Conservation (phyloP, 2,329 filamentous ascomycete species). For the Thielaviopsis musarum region DNA sequence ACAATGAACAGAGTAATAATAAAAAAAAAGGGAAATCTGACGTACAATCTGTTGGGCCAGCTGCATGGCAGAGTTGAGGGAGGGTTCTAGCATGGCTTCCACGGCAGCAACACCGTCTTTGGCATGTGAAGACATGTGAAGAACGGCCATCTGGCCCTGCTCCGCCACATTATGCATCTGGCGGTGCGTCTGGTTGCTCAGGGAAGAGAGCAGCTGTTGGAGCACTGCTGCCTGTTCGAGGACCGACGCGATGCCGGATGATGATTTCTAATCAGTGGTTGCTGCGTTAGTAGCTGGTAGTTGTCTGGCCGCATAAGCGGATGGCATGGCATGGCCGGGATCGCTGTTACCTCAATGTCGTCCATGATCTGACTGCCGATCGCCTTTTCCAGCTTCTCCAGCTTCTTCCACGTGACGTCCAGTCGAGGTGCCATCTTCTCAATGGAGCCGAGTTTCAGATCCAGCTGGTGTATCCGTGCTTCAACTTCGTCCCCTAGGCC, state of each 20-base stretch:
- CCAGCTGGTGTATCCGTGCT: constrained; percentile 1
- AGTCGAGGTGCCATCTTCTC: constrained; percentile 4
- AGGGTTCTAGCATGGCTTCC: not conserved
- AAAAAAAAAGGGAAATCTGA: not conserved
- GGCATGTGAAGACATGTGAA: constrained; percentile 3
- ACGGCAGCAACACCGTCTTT: not conserved
- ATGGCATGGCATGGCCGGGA: not conserved
- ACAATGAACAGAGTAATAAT: not conserved
- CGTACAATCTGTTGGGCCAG: constrained; percentile 5
- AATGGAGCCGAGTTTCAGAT: constrained; percentile 3
- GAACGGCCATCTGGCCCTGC: not conserved
- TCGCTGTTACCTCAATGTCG: constrained; percentile 6
- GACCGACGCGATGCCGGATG: not conserved
- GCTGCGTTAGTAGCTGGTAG: too few relatives aligned
- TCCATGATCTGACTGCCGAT: constrained; percentile 2
- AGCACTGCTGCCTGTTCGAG: not conserved
- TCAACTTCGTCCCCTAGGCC: constrained; percentile 5
- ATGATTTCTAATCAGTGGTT: not conserved
- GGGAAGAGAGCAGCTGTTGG: not conserved
- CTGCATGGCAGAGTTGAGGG: constrained; percentile 1
- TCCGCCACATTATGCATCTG: not conserved
- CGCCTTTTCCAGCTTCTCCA: constrained; percentile 2
- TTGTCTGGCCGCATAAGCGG: not conserved
- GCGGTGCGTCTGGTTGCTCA: not conserved
- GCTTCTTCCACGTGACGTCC: not conserved